Evolutionary conservation across 345 rosid genomes (phyloP), one percentile per base, ranked within the genome.

Genomic region (Sonneratia alba): DNA sequence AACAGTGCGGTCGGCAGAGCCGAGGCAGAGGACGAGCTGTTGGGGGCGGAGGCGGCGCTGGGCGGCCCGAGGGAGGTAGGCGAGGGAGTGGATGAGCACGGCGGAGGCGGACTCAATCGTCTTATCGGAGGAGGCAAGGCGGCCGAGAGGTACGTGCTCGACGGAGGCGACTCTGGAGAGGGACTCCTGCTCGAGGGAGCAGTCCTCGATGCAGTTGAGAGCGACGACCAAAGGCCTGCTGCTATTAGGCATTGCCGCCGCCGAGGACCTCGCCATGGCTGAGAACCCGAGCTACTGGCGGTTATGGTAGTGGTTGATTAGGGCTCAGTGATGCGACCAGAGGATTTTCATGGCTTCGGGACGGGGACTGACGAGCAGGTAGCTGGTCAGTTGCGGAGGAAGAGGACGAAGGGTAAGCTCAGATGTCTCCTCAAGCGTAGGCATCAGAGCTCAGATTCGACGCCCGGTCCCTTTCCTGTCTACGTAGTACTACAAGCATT

Each of bases 21-120:
- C 99, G 70, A 96, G 92, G 78, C 98, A 96, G 15, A 96, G 88
- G 72, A 92, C 80, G 76, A 96, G 96, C 85, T 96, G 99, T 83
- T 86, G 84, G 68, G 98, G 95, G 24, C 94, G 96, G 84, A 96
- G 95, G 18, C 96, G 91, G 67, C 98, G 97, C 74, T 96, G 98
- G 66, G 97, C 99, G 24, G 99, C 99, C 7, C 98, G 97, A n/a
- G 99, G 99, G 69, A 96, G 92, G 87, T 83, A 92, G 21, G 96
- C 89, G 36, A 96, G 93, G 70, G 99, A 92, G 75, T 96, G 98
- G 77, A 96, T 82, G 77, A 96, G 84, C 67, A 96, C 91, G 24
- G 96, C 98, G 19, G 96, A 82, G 57, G 99, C 97, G 36, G 94
- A 79, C 79, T 92, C 97, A 87, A 91, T 92, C 84, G 85, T 87